Conservation (phyloP, 2,329 filamentous ascomycete genomes). For the Hypomyces rosellus region DNA sequence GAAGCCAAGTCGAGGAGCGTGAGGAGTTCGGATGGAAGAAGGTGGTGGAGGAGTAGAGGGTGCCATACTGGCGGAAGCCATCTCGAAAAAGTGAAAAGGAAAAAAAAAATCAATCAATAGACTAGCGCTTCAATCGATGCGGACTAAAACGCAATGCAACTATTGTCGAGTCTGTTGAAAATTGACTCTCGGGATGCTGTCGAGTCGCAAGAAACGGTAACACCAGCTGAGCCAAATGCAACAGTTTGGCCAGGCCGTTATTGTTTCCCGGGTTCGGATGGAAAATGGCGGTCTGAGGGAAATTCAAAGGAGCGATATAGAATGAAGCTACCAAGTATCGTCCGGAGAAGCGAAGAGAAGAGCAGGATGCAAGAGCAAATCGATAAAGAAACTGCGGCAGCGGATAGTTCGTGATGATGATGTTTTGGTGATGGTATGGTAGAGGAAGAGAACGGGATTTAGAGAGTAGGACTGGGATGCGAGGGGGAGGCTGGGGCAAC, state of each 20-base stretch:
- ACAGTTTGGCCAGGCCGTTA: background rate
- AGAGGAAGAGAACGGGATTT: conserved; percentile 16
- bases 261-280: background rate
- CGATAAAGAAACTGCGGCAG: conserved; percentile 5
- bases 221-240: conserved; percentile 7
- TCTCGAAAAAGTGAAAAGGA: conserved; percentile 16
- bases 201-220: conserved; percentile 13
- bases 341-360: background rate
- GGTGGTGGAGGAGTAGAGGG: conserved; percentile 56
- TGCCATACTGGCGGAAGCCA: conserved; percentile 21
- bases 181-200: background rate
- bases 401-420: conserved; percentile 11
- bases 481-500: conserved; percentile 18
- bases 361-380: conserved; percentile 6
- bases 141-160: too few relatives aligned
- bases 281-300: conserved; percentile 9
- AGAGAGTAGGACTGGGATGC: conserved; percentile 13
- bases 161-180: background rate
- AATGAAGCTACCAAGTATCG: conserved; percentile 1
- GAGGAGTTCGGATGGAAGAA: conserved; percentile 55
- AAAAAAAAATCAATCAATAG: background rate
- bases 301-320: conserved; percentile 3
- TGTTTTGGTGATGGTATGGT: conserved; percentile 13
- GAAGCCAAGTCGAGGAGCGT: conserved; percentile 61
- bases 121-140: too few relatives aligned